These are phyloP conservation scores for Limnanthes douglasii DNA, from an alignment of 345 rosid genomes.

Conservation along the genomic window DNA sequence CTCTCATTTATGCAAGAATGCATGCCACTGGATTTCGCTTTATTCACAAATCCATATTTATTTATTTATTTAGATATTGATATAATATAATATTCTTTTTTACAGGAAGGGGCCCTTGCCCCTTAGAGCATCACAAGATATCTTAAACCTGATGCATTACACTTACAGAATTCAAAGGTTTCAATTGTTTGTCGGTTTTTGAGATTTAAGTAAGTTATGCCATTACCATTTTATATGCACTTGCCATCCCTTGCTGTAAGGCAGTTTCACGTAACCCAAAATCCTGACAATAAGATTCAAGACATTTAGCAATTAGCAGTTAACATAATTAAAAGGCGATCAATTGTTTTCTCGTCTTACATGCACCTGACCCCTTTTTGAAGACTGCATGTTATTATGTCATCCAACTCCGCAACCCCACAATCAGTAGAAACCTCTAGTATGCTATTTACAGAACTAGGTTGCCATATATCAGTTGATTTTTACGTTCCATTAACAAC, in stretches of 20 bases:
- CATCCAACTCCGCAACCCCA: conserved; percentile 27
- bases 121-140: conserved; percentile 47
- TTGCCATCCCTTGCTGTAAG: too few species aligned
- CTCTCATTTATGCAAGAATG: too few species aligned
- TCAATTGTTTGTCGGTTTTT: conserved; percentile 45
- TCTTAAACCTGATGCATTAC: conserved; percentile 31
- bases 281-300: conserved; percentile 35
- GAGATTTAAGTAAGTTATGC: too few species aligned
- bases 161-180: conserved; percentile 34
- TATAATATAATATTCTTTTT: too few species aligned
- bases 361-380: conserved; percentile 57
- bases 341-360: conserved; percentile 58
- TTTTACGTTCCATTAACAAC: conserved; percentile 46
- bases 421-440: conserved; percentile 24
- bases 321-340: conserved; percentile 44
- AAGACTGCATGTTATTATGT: conserved; percentile 33
- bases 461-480: conserved; percentile 21
- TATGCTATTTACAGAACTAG: conserved; percentile 33
- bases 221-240: too few species aligned
- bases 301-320: conserved; percentile 58
- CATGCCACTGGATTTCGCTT: too few species aligned
- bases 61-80: too few species aligned
- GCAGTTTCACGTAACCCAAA: too few species aligned
- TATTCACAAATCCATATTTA: too few species aligned
- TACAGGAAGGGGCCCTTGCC: conserved; percentile 66